phyloP scores from a whole-genome alignment of 2,329 filamentous ascomycete species.

The Colletotrichum trifolii region DNA sequence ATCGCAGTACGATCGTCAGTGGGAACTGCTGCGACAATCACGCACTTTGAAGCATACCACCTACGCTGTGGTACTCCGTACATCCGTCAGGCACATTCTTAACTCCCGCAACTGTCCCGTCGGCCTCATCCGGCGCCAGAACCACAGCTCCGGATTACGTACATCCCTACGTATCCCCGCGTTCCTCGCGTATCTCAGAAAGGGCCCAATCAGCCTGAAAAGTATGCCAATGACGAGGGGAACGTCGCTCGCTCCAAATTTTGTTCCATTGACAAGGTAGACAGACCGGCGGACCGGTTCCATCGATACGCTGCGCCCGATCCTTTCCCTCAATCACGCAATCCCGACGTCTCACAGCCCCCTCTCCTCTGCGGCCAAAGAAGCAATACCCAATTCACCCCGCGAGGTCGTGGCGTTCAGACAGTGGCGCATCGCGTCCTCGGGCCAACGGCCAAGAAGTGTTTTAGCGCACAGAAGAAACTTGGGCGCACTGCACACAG shows the following conservation, averaged over 20 bases:
- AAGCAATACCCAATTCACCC: neutral
- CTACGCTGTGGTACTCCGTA: too few relatives aligned
- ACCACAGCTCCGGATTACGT: neutral
- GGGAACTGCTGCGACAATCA: too few relatives aligned
- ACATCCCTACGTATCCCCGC: slow-evolving; percentile 11
- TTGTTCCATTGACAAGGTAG: too few relatives aligned
- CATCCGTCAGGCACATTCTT: too few relatives aligned
- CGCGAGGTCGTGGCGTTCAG: neutral
- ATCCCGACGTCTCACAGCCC: neutral
- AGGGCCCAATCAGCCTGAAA: neutral
- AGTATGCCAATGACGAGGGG: neutral
- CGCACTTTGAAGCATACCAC: too few relatives aligned
- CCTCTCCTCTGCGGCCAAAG: too few relatives aligned
- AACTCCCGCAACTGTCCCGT: too few relatives aligned
- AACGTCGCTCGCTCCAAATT: neutral
- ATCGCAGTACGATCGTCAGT: slow-evolving; percentile 7
- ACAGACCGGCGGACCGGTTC: too few relatives aligned
- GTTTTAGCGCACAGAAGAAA: neutral
- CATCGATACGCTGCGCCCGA: too few relatives aligned
- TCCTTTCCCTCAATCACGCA: neutral
- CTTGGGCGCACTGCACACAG: slow-evolving; percentile 2
- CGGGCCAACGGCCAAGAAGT: slow-evolving; percentile 16
- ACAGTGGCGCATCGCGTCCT: slow-evolving; percentile 14
- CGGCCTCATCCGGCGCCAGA: too few relatives aligned
- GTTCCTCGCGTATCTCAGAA: slow-evolving; percentile 1